Conservation (phyloP, 805 yeast genomes). For the Ogataea thermomethanolica region DNA sequence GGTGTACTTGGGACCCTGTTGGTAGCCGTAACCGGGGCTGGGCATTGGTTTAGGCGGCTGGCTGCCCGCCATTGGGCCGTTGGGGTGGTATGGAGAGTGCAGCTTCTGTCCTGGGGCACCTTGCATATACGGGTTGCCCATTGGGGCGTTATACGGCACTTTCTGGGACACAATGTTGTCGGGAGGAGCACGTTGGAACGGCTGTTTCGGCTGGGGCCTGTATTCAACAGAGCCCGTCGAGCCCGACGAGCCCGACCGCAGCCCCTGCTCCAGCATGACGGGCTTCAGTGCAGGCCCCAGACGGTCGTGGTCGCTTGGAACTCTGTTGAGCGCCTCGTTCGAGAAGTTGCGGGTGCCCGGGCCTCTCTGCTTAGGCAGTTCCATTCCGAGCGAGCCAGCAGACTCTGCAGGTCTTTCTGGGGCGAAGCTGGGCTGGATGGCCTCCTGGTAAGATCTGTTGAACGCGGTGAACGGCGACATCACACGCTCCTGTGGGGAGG, state of each 20-base stretch:
- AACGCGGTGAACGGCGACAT: constrained; percentile 37
- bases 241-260: background rate
- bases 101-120: constrained; percentile 10
- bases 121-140: constrained; percentile 3
- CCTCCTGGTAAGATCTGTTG: constrained; percentile 28
- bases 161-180: constrained; percentile 25
- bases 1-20: background rate
- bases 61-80: background rate
- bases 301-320: too few relatives aligned
- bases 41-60: background rate
- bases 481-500: constrained; percentile 17
- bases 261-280: background rate
- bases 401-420: constrained; percentile 1
- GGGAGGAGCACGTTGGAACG: constrained; percentile 24
- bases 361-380: constrained; percentile 5
- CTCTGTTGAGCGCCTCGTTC: too few relatives aligned
- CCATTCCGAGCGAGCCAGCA: background rate
- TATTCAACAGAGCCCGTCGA: constrained; percentile 8
- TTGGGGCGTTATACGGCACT: constrained; percentile 14
- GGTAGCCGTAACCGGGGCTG: background rate
- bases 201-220: constrained; percentile 20
- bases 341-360: too few relatives aligned
- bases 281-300: constrained; percentile 1
- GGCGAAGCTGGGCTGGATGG: constrained; percentile 22
- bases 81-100: constrained; percentile 17